phyloP scores from a whole-genome alignment of 768 basidiomycete genomes.

The Phylloporus rhodoxanthus region DNA sequence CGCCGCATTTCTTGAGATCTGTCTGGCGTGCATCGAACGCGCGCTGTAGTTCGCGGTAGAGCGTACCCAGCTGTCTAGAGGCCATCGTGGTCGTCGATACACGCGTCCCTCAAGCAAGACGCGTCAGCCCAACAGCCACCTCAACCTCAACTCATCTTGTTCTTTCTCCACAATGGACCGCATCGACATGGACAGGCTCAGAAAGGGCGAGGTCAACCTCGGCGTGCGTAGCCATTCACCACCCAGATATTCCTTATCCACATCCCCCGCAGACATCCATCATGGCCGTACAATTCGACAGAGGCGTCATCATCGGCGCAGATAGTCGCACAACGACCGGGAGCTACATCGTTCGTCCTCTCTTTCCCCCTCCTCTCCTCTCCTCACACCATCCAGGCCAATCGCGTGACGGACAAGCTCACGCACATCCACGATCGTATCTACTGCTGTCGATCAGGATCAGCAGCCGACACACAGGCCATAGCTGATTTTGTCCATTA shows the following conservation, averaged over 20 bases:
- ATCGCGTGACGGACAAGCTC: slow-evolving; percentile 97
- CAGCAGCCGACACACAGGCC: slow-evolving; percentile 96
- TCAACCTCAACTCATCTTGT: slow-evolving; percentile 17
- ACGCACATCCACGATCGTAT: slow-evolving; percentile 96
- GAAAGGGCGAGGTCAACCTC: slow-evolving; percentile 93
- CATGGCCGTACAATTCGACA: slow-evolving; percentile 96
- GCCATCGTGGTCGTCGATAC: slow-evolving; percentile 37
- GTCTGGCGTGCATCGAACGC: slow-evolving; percentile 61
- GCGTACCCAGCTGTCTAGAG: slow-evolving; percentile 45
- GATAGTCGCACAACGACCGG: slow-evolving; percentile 97
- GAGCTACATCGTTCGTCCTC: slow-evolving; percentile 79
- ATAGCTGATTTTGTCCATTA: slow-evolving; percentile 89
- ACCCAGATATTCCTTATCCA: background rate
- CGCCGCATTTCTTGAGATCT: slow-evolving; percentile 62
- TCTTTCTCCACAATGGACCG: slow-evolving; percentile 42
- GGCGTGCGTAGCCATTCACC: slow-evolving; percentile 55
- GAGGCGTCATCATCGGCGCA: slow-evolving; percentile 93
- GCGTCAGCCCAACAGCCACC: slow-evolving; percentile 43
- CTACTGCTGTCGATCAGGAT: slow-evolving; percentile 98
- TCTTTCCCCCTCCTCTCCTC: background rate
- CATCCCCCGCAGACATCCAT: slow-evolving; percentile 74
- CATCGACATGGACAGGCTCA: slow-evolving; percentile 83
- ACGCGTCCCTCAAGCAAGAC: slow-evolving; percentile 38
- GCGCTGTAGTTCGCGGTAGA: slow-evolving; percentile 62
- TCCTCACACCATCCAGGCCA: slow-evolving; percentile 52